Evolutionary conservation across 2,329 filamentous ascomycete species (phyloP).

Genomic region (Alternaria sp.): DNA sequence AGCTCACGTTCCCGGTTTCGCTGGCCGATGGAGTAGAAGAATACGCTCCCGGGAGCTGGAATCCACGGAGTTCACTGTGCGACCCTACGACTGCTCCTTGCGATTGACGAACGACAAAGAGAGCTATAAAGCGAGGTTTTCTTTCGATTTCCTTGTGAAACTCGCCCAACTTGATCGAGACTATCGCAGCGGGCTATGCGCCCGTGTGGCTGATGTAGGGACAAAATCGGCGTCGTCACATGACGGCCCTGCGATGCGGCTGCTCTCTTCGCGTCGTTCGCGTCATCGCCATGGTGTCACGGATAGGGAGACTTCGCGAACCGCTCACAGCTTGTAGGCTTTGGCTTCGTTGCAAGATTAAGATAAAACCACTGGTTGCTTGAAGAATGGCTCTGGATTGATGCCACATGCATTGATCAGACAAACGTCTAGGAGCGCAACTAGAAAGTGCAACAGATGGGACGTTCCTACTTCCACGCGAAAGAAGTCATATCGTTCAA

Average conservation of each 20-base stretch:
- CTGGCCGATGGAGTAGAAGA: background rate
- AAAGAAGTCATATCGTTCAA: background rate
- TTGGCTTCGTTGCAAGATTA: too few relatives aligned
- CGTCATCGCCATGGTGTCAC: too few relatives aligned
- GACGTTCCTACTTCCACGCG: too few relatives aligned
- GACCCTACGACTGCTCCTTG: background rate
- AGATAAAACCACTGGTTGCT: too few relatives aligned
- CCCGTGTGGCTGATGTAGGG: background rate
- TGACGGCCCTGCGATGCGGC: background rate
- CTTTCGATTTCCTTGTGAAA: background rate
- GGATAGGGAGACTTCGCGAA: too few relatives aligned
- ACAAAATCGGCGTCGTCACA: background rate
- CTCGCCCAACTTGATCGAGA: background rate
- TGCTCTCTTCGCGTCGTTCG: background rate
- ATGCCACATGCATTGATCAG: background rate
- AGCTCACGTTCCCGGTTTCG: background rate
- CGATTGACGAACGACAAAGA: background rate
- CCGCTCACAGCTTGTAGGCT: too few relatives aligned
- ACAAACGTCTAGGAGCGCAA: too few relatives aligned
- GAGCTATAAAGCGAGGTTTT: background rate
- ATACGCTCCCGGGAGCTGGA: too few relatives aligned
- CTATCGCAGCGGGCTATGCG: background rate
- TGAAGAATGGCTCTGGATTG: background rate
- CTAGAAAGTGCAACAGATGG: background rate
- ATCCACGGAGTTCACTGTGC: background rate